A percentile compares a stretch with the other conserved stretches of the same genome.
Conservation (phyloP, 2,329 filamentous ascomycete genomes). For the Monosporascus sp. region DNA sequence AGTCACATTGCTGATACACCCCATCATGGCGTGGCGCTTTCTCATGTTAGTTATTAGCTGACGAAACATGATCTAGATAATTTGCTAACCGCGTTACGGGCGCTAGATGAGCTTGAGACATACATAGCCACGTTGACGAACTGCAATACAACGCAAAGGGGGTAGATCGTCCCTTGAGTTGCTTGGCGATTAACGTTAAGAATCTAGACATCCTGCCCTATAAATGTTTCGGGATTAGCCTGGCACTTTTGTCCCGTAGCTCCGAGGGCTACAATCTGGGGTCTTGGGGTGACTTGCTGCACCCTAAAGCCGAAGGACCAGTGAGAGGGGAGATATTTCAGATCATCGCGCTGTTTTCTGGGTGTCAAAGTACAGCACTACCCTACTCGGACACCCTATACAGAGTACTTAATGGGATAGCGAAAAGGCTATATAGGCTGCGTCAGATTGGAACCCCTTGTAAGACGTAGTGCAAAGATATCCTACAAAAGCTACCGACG, state of each 20-base stretch:
- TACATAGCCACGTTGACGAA: neutral
- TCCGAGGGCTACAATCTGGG: too few relatives aligned
- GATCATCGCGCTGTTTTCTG: neutral
- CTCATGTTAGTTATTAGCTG: neutral
- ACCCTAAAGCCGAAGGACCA: neutral
- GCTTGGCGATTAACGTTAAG: neutral
- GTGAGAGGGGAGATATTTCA: neutral
- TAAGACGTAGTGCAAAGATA: too few relatives aligned
- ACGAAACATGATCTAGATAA: neutral
- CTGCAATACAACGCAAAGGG: neutral
- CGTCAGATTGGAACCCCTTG: too few relatives aligned
- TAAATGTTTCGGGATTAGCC: neutral
- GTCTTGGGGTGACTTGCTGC: neutral
- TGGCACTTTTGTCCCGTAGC: neutral
- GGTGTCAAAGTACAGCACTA: neutral
- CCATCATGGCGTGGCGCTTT: neutral
- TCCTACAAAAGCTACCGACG: too few relatives aligned
- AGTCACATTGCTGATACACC: too few relatives aligned
- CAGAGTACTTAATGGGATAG: too few relatives aligned
- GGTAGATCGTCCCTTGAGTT: too few relatives aligned
- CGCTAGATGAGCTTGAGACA: neutral
- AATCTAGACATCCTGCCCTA: neutral
- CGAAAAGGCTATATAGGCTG: too few relatives aligned
- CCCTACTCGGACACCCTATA: neutral
- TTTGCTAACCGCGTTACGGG: neutral